Base-by-base conservation (phyloP, 140 eudicot species). In the Stevia rebaudiana region DNA sequence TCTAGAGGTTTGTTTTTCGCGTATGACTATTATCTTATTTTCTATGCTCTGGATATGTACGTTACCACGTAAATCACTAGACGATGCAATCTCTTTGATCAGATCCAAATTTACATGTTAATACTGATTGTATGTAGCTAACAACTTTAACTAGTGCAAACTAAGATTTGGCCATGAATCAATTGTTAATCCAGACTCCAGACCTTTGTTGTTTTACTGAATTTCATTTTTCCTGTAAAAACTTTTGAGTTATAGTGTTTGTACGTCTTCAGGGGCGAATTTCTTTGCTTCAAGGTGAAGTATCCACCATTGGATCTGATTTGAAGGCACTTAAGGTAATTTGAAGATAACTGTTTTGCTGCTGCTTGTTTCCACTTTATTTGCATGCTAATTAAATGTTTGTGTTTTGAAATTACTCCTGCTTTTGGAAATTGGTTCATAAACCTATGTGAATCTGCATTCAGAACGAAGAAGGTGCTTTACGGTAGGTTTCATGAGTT, bases 291-390 rank as follows among this genome's bases (percentile, higher is more conserved):
- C 88, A 82, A 69, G 81, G 79, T 50, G 89, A 83, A 84, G 55
- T 84, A 67, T 78, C 86, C 3, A 43, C 69, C 1, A 31, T 74
- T 46, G 80, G 85, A 73, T 77, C 84, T 73, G 83, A 81, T 60
- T 50, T 83, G 56, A 87, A 80, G 63, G 76, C 78, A 63, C 67
- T 84, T 51, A 83, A 86, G 92, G 97, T 90, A 76, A 22, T 28
- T 37, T 23, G 19, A 46, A 58, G 41, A 52, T 17, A 36, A 35
- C 59, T 5, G 19, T 54, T 49, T 57, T 6, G 16, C 21, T 70
- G 41, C 50, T 33, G 19, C 18, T 48, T 48, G 51, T 64, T 69
- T 75, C 37, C 21, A 40, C 56, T 65, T 46, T 13, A 42, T 55
- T 16, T 31, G 16, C 31, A 49, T 65, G 53, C 68, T 63, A 31